These are phyloP conservation scores for Chimonanthus salicifolius DNA, from an alignment of 164 flowering plant genomes.

Conservation along the genomic window DNA sequence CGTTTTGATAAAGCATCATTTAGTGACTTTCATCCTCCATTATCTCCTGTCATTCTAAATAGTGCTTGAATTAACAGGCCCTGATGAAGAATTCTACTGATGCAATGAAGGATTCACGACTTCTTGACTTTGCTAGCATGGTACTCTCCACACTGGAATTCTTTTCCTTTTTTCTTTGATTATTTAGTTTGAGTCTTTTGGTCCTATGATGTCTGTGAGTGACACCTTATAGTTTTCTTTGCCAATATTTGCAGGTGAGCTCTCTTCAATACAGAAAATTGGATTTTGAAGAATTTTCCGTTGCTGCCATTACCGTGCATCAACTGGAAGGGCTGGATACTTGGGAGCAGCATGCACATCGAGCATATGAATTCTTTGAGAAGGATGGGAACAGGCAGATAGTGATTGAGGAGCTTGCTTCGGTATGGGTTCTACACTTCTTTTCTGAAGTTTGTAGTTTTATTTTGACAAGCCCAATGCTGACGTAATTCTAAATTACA, in stretches of 20 bases:
- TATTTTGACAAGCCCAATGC: background rate
- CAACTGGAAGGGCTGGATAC: slow-evolving; percentile 77
- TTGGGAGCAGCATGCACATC: slow-evolving; percentile 95
- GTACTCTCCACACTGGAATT: slow-evolving; percentile 26
- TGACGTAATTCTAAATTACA: no score
- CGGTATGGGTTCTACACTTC: slow-evolving; percentile 34
- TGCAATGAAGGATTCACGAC: slow-evolving; percentile 85
- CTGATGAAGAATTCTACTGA: slow-evolving; percentile 54
- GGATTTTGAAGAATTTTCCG: slow-evolving; percentile 91
- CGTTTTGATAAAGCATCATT: background rate
- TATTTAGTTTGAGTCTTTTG: background rate
- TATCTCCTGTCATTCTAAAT: slow-evolving; percentile 10
- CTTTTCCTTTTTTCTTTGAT: background rate
- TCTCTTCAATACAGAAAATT: slow-evolving; percentile 72
- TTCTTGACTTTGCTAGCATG: slow-evolving; percentile 62
- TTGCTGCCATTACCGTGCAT: slow-evolving; percentile 81
- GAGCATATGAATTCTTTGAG: slow-evolving; percentile 85
- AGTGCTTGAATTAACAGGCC: slow-evolving; percentile 42
- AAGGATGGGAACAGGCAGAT: slow-evolving; percentile 90
- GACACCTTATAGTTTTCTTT: background rate
- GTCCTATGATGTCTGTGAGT: background rate
- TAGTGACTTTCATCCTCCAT: background rate
- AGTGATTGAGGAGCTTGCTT: slow-evolving; percentile 92
- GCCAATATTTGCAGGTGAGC: slow-evolving; percentile 46
- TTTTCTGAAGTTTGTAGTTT: background rate